Percentiles rank a stretch among this genome's conserved stretches.
Conservation (phyloP, 192 early-diverging fungal species). For the Physocladia obscura region DNA sequence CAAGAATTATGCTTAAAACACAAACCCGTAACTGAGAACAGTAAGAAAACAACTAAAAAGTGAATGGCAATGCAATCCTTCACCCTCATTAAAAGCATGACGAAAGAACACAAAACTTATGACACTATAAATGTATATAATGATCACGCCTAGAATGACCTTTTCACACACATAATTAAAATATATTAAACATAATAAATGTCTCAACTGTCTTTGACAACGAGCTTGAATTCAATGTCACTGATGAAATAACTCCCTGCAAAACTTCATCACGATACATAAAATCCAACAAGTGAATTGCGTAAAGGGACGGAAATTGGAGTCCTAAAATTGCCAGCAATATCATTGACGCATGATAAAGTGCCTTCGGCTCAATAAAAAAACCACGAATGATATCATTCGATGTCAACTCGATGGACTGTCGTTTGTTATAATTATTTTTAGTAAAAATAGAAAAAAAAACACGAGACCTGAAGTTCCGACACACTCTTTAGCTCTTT, state of each 20-base stretch:
- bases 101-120: conserved; percentile 39
- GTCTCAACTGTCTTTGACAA: conserved; percentile 32
- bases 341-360: conserved; percentile 37
- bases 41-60: conserved; percentile 37
- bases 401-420: neutral
- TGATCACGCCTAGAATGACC: conserved; percentile 39
- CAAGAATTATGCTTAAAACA: too few species aligned
- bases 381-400: conserved; percentile 23
- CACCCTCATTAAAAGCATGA: conserved; percentile 19
- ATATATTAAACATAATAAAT: neutral
- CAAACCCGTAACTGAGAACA: conserved; percentile 38
- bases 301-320: conserved; percentile 26
- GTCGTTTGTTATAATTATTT: too few species aligned
- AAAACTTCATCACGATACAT: conserved; percentile 39
- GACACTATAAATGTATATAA: conserved; percentile 38
- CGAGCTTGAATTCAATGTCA: conserved; percentile 40
- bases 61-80: conserved; percentile 34
- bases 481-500: conserved; percentile 9
- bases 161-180: neutral
- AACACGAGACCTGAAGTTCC: conserved; percentile 11
- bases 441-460: neutral
- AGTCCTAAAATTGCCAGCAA: conserved; percentile 35
- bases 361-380: conserved; percentile 27
- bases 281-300: conserved; percentile 40
- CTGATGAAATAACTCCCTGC: conserved; percentile 38